Evolutionary conservation across 306 rosid species (phyloP), one percentile per base, ranked within the genome.

Genomic region (Quillaja saponaria): DNA sequence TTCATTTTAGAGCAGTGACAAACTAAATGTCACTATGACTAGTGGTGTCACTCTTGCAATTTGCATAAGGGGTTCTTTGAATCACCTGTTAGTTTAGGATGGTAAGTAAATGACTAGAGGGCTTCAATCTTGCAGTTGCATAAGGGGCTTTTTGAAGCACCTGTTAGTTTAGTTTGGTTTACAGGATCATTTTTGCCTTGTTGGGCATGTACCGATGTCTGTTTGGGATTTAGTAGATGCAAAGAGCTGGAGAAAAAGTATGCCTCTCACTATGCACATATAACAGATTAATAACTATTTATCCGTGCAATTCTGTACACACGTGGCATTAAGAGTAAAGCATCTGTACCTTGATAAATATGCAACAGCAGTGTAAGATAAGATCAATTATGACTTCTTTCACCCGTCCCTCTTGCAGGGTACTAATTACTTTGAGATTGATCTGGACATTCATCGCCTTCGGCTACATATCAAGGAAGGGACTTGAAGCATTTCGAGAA

Each of bases 401-500:
- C 11, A 67, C 44, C 41, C 37, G 19, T 54, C 47, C 37, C 34
- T 52, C 8, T 59, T 54, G 73, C 79, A 94, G 99, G 99, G 95
- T 64, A 76, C 90, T 55, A 80, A 87, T 59, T 94, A 87, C 84
- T 81, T 94, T 58, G 99, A 94, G 95, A 87, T 94, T 10, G 99
- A 94, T 81, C 81, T 94, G 9, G 99, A 94, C 79, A 87, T 94
- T 68, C 99, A 89, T 76, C 85, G 97, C 3, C 3, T 94, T 94
- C 80, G 81, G 99, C 84, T 94, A 89, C 78, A 87, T 94, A 54
- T 85, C 96, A 19, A 85, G 99, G 78, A 89, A 85, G 78, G 97
- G 99, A 49, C 90, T 94, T 2, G 99, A 94, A 38, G 58, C 96
- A 7, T 89, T 94, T 57, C 69, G 97, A 39, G 95, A 87, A 44